Percentiles rank a stretch among this genome's conserved stretches.
These are phyloP conservation scores for Dendrocalamus latiflorus DNA, from an alignment of 202 grass and related monocot genomes.

Conservation along the genomic window DNA sequence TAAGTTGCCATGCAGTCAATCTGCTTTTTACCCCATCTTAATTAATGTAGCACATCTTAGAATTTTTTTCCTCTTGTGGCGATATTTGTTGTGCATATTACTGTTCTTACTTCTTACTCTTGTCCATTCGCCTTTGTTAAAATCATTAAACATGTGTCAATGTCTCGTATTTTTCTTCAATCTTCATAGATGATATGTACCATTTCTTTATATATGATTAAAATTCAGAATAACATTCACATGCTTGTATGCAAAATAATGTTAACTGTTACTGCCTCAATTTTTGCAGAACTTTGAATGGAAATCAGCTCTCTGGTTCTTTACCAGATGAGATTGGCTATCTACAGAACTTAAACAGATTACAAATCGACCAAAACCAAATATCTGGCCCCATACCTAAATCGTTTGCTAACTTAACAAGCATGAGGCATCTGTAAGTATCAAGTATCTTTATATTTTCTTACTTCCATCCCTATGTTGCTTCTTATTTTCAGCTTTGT, in stretches of 20 bases:
- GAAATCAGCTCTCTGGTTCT: slow-evolving; percentile 66
- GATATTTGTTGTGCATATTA: slow-evolving; percentile 1
- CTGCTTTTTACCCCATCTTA: not conserved
- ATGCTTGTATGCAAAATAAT: not conserved
- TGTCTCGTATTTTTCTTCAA: not conserved
- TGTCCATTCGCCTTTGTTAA: not conserved
- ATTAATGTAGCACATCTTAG: not conserved
- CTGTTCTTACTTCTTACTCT: not conserved
- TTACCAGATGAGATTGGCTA: slow-evolving; percentile 87
- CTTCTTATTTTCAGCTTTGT: slow-evolving; percentile 23
- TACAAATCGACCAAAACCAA: slow-evolving; percentile 82
- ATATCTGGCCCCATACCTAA: slow-evolving; percentile 86
- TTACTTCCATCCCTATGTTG: slow-evolving; percentile 1
- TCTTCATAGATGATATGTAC: not conserved
- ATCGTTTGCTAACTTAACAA: slow-evolving; percentile 78
- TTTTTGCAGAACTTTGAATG: slow-evolving; percentile 82
- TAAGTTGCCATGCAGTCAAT: not conserved
- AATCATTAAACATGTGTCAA: not conserved
- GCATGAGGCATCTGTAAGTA: slow-evolving; percentile 77
- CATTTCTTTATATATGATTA: no score
- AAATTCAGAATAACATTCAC: not conserved
- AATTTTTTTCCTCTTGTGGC: not conserved
- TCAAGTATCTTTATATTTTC: slow-evolving; percentile 35
- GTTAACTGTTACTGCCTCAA: not conserved
- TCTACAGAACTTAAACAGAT: slow-evolving; percentile 61